Conservation (phyloP, 2,329 filamentous ascomycete species). For the Colletotrichum sp. region DNA sequence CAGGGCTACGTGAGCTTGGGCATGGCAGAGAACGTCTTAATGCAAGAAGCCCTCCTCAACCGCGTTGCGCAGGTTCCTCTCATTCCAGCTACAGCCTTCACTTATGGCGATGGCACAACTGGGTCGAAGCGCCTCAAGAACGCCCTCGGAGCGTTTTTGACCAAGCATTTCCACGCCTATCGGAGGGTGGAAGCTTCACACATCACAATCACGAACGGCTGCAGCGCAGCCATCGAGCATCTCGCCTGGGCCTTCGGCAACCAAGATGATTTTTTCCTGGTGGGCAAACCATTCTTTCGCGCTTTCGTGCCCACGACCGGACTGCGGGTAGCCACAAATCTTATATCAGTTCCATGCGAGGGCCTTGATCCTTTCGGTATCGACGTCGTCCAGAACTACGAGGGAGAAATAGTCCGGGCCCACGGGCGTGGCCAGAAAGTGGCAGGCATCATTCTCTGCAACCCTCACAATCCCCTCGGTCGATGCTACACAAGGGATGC, state of each 20-base stretch:
- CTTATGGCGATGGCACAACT: background rate
- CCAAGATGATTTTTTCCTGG: slow-evolving; percentile 24
- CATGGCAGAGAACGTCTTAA: slow-evolving; percentile 57
- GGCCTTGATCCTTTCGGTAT: background rate
- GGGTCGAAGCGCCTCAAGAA: background rate
- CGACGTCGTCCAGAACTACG: background rate
- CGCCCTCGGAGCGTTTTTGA: background rate
- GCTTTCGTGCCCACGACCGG: slow-evolving; percentile 51
- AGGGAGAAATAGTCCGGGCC: background rate
- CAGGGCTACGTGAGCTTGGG: slow-evolving; percentile 54
- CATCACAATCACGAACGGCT: slow-evolving; percentile 43
- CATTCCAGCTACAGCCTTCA: background rate
- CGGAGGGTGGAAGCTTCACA: slow-evolving; percentile 34
- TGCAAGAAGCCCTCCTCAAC: slow-evolving; percentile 44
- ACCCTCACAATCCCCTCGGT: background rate
- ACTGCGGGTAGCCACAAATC: slow-evolving; percentile 39
- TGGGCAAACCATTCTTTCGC: slow-evolving; percentile 50
- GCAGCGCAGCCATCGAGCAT: slow-evolving; percentile 44
- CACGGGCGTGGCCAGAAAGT: background rate
- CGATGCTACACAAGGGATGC: background rate
- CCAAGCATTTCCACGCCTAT: slow-evolving; percentile 22
- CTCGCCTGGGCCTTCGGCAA: slow-evolving; percentile 39
- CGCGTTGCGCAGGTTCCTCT: background rate
- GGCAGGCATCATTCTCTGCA: background rate
- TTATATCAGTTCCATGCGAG: background rate